A percentile compares a stretch with the other conserved stretches of the same genome.
These are phyloP conservation scores for Phaeophleospora eucalypticola DNA, from an alignment of 2,329 filamentous ascomycete species.

Conservation along the genomic window DNA sequence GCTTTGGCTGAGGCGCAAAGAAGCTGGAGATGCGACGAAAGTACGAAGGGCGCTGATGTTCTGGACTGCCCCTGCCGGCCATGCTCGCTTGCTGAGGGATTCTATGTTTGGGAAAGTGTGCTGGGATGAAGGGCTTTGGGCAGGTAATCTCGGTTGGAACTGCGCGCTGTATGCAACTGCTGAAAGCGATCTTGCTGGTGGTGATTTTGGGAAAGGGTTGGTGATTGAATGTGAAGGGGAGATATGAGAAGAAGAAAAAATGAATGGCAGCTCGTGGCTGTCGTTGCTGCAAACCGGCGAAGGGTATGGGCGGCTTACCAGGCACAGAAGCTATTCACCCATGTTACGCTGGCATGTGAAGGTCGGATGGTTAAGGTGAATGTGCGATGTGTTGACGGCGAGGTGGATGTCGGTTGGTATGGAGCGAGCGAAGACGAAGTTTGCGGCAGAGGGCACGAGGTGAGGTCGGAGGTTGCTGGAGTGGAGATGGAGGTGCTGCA, in stretches of 20 bases:
- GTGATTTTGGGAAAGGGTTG: neutral
- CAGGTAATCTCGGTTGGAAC: neutral
- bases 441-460: neutral
- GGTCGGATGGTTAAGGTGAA: neutral
- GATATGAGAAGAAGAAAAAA: neutral
- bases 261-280: neutral
- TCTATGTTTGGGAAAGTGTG: neutral
- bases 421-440: neutral
- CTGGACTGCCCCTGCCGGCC: neutral
- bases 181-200: neutral
- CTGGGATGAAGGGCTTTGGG: neutral
- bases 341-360: neutral
- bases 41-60: neutral
- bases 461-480: neutral
- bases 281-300: neutral
- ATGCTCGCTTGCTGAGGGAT: neutral
- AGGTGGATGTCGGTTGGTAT: neutral
- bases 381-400: neutral
- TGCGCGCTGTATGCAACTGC: neutral
- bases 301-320: neutral
- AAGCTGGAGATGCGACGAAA: conserved; percentile 1
- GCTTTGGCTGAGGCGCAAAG: neutral
- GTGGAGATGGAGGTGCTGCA: neutral
- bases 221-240: neutral
- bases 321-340: conserved; percentile 2